Evolutionary conservation across 1,284 basidiomycete species (phyloP).

Genomic region (Melampsora americana): DNA sequence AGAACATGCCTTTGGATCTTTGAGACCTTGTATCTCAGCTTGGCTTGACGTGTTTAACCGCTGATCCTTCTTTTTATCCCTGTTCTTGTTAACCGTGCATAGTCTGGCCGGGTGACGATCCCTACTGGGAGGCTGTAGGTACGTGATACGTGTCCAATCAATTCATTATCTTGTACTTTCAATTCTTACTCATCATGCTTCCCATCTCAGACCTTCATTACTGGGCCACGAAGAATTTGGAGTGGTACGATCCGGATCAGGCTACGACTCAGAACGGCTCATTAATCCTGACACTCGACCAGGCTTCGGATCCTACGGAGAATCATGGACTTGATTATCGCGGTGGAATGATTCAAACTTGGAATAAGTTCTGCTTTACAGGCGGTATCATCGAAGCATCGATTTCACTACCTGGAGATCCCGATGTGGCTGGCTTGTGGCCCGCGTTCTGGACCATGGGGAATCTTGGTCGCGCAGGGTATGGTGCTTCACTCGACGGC

Average conservation of each 20-base stretch:
- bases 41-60: neutral
- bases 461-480: constrained; percentile 78
- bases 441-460: constrained; percentile 87
- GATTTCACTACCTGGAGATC: constrained; percentile 73
- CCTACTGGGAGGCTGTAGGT: constrained; percentile 58
- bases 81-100: neutral
- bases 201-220: constrained; percentile 79
- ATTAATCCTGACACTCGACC: constrained; percentile 71
- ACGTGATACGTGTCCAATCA: constrained; percentile 6
- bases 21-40: no score
- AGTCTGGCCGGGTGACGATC: constrained; percentile 63
- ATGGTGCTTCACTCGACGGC: constrained; percentile 75
- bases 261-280: constrained; percentile 73
- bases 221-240: constrained; percentile 64
- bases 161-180: neutral
- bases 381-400: constrained; percentile 68
- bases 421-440: constrained; percentile 62
- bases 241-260: constrained; percentile 76
- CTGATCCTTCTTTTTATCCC: neutral
- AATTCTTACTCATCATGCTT: constrained; percentile 56
- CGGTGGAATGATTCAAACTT: constrained; percentile 58
- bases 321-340: constrained; percentile 73
- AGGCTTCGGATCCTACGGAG: constrained; percentile 48
- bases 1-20: neutral
- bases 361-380: constrained; percentile 86